phyloP scores from a whole-genome alignment of 2,329 filamentous ascomycete species.

The Dothistroma pini region DNA sequence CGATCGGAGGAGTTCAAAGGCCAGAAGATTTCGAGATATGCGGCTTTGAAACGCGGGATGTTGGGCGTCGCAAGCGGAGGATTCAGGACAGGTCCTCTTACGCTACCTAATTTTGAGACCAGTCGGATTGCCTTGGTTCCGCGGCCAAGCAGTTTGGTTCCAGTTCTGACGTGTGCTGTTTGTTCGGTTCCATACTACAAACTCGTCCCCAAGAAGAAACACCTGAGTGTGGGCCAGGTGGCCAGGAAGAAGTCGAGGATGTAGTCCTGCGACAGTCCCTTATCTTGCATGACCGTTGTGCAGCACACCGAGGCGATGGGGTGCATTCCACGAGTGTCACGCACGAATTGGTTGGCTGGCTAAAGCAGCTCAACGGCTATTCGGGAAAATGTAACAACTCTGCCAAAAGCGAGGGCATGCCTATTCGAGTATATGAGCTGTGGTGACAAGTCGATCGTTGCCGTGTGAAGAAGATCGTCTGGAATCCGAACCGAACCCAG shows the following conservation, averaged over 20 bases:
- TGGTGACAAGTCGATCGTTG: background rate
- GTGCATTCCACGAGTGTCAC: slow-evolving; percentile 5
- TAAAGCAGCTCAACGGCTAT: background rate
- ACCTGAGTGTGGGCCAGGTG: background rate
- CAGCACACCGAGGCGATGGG: background rate
- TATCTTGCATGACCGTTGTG: slow-evolving; percentile 1
- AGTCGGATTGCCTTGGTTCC: slow-evolving; percentile 13
- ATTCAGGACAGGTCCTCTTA: background rate
- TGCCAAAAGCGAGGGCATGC: background rate
- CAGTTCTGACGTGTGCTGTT: background rate
- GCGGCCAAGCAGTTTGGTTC: slow-evolving; percentile 13
- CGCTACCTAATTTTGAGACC: slow-evolving; percentile 2
- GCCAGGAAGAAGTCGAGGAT: background rate
- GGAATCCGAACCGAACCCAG: background rate
- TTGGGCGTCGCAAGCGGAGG: slow-evolving; percentile 1
- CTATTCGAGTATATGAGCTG: background rate
- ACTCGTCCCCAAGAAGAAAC: background rate
- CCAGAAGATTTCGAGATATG: slow-evolving; percentile 15
- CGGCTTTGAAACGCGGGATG: slow-evolving; percentile 12
- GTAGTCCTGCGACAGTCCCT: slow-evolving; percentile 1
- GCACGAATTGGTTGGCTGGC: background rate
- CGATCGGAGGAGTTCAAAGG: background rate
- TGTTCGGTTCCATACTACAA: background rate
- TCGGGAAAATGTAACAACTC: background rate
- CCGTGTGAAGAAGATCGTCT: background rate